phyloP scores from a whole-genome alignment of 2,329 filamentous ascomycete species.

The Emergomyces orientalis region DNA sequence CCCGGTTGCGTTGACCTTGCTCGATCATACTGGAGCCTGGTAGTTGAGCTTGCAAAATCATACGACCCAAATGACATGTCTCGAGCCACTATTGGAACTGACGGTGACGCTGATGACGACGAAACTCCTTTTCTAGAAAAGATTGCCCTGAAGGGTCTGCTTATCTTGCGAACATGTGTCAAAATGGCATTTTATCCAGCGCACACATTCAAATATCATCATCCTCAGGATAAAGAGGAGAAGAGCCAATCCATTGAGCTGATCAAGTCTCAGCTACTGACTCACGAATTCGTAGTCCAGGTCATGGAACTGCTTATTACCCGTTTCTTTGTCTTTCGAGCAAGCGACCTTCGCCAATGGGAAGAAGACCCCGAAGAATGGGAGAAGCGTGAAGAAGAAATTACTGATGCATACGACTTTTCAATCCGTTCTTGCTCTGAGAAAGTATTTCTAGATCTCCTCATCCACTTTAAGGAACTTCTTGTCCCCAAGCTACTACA shows the following conservation, averaged over 20 bases:
- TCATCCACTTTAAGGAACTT: conserved; percentile 77
- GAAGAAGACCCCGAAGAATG: conserved; percentile 91
- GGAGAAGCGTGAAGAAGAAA: conserved; percentile 80
- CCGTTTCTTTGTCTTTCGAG: conserved; percentile 77
- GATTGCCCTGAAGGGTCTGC: conserved; percentile 70
- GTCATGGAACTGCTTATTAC: conserved; percentile 80
- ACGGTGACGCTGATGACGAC: conserved; percentile 42
- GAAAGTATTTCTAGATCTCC: conserved; percentile 83
- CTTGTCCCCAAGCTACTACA: conserved; percentile 68
- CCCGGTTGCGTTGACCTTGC: conserved; percentile 70
- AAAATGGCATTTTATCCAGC: conserved; percentile 74
- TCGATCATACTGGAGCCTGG: conserved; percentile 75
- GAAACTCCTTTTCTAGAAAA: conserved; percentile 59
- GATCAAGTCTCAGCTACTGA: conserved; percentile 66
- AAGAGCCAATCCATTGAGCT: conserved; percentile 58
- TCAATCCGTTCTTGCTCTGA: conserved; percentile 87
- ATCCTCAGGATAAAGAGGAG: conserved; percentile 64
- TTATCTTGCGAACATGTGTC: conserved; percentile 72
- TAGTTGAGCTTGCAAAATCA: conserved; percentile 64
- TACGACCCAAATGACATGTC: conserved; percentile 34
- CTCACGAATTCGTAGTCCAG: conserved; percentile 64
- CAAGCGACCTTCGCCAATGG: conserved; percentile 81
- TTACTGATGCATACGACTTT: conserved; percentile 82
- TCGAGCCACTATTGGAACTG: conserved; percentile 31
- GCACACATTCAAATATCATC: conserved; percentile 76